Evolutionary conservation across 371 early-diverging fungal genomes (phyloP).

Genomic region (Batrachochytrium dendrobatidis): DNA sequence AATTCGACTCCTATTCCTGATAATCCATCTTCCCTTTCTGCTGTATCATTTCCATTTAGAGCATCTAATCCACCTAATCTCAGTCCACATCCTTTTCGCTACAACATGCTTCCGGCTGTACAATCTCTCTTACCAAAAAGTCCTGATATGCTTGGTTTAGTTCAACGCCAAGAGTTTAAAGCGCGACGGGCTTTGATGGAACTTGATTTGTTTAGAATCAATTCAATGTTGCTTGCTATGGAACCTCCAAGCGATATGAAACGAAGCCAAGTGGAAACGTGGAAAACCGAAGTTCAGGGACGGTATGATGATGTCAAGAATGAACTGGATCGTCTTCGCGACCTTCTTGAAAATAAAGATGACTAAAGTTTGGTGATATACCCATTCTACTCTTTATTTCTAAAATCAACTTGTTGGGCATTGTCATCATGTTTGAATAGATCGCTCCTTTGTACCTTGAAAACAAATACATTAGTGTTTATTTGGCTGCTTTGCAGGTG

Average conservation of each 20-base stretch:
- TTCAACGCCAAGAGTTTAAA: slow-evolving; percentile 4
- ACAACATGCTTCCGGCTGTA: not conserved
- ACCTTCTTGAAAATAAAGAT: not conserved
- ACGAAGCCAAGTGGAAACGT: not conserved
- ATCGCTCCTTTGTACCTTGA: no score
- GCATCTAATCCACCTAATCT: not conserved
- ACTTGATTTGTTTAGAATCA: not conserved
- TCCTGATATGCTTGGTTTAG: not conserved
- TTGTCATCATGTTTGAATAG: no score
- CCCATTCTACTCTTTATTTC: not conserved
- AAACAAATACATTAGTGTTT: no score
- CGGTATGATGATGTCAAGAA: not conserved
- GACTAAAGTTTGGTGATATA: not conserved
- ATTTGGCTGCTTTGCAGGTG: no score
- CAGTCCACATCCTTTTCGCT: not conserved
- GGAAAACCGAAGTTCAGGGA: not conserved
- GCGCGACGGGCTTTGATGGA: not conserved
- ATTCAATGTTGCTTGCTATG: not conserved
- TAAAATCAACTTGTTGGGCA: no score
- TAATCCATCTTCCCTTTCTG: no score
- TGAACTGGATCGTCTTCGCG: not conserved
- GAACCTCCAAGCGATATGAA: not conserved
- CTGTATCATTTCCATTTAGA: no score
- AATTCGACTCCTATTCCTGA: no score
- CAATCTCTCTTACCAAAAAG: not conserved